A percentile compares a stretch with the other conserved stretches of the same genome.
Conservation (phyloP, 345 rosid genomes). For the Fremontodendron californicum region DNA sequence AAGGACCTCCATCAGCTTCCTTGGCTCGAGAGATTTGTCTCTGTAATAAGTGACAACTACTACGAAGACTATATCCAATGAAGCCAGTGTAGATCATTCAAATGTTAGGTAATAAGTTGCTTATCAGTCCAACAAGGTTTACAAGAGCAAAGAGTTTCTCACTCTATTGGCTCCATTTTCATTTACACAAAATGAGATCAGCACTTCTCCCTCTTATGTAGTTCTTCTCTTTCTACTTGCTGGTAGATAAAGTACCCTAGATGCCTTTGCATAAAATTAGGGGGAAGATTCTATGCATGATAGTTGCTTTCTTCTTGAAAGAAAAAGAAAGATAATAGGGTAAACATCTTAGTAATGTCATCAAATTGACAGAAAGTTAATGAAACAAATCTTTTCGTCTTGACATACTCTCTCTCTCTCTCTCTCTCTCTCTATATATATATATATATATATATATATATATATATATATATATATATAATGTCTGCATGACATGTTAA, state of each 20-base stretch:
- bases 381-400: constrained; percentile 4
- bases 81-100: constrained; percentile 21
- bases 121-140: constrained; percentile 4
- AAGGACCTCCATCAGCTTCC: constrained; percentile 97
- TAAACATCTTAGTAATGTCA: constrained; percentile 11
- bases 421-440: background rate
- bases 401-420: background rate
- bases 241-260: constrained; percentile 12
- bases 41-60: constrained; percentile 89
- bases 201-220: constrained; percentile 2
- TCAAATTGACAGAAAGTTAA: constrained; percentile 19
- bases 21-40: constrained; percentile 96
- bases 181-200: constrained; percentile 12
- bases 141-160: constrained; percentile 39
- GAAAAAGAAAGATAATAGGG: constrained; percentile 19
- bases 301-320: constrained; percentile 30
- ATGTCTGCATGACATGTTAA: no score
- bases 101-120: constrained; percentile 17
- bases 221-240: constrained; percentile 8
- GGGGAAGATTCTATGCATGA: background rate
- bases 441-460: no score
- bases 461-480: no score
- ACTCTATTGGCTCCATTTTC: constrained; percentile 32
- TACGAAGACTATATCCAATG: constrained; percentile 73
- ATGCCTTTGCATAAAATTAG: constrained; percentile 17